Evolutionary conservation across 2,329 filamentous ascomycete species (phyloP).

Genomic region (Exophiala viscosa): DNA sequence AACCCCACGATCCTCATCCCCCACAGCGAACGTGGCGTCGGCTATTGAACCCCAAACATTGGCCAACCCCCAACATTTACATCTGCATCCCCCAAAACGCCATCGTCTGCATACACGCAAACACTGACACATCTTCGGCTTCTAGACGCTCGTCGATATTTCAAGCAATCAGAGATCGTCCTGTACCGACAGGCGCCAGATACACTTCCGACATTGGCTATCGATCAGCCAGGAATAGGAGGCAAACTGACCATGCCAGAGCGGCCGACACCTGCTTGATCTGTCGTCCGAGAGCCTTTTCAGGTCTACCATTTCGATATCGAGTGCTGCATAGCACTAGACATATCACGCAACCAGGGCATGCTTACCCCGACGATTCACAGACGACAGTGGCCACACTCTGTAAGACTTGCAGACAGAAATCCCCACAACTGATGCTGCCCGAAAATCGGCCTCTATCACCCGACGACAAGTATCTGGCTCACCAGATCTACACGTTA

Average conservation of each 20-base stretch:
- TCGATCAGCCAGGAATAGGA: constrained; percentile 26
- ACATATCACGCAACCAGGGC: too few species aligned
- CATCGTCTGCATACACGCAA: background rate
- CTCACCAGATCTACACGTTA: too few species aligned
- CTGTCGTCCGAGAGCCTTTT: background rate
- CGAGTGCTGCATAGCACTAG: too few species aligned
- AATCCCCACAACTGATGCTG: too few species aligned
- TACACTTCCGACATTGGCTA: constrained; percentile 22
- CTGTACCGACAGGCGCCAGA: constrained; percentile 73
- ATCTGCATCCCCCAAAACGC: background rate
- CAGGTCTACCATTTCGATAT: too few species aligned
- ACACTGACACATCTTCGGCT: background rate
- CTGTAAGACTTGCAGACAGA: too few species aligned
- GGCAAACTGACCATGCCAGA: constrained; percentile 25
- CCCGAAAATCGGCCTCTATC: too few species aligned
- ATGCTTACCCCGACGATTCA: too few species aligned
- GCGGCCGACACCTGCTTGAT: constrained; percentile 27
- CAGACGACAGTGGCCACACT: too few species aligned
- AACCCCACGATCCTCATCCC: background rate
- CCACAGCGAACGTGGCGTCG: constrained; percentile 22
- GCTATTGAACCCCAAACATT: constrained; percentile 31
- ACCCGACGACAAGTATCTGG: too few species aligned
- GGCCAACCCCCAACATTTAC: background rate
- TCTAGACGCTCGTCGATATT: constrained; percentile 84
- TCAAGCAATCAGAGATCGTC: constrained; percentile 98